These are phyloP conservation scores for Hygrocybe punicea DNA, from an alignment of 768 basidiomycete genomes.

Conservation along the genomic window DNA sequence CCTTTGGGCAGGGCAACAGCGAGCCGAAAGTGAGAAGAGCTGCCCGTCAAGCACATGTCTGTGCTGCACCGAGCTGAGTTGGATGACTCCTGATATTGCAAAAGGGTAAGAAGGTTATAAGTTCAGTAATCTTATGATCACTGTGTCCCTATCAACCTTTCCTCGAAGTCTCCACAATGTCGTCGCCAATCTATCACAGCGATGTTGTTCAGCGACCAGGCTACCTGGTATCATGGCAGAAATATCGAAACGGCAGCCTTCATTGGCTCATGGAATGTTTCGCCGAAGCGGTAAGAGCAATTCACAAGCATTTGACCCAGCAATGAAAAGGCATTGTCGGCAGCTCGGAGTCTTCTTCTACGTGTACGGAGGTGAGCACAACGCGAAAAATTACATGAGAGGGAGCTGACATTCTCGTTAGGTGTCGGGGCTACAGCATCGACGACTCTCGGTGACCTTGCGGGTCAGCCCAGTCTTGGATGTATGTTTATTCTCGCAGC, in stretches of 20 bases:
- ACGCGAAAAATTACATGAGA: neutral
- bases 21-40: no score
- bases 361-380: constrained; percentile 46
- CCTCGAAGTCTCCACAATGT: constrained; percentile 9
- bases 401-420: constrained; percentile 13
- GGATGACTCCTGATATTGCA: no score
- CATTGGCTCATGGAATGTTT: constrained; percentile 59
- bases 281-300: constrained; percentile 51
- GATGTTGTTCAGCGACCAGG: constrained; percentile 41
- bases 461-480: constrained; percentile 41
- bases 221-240: constrained; percentile 51
- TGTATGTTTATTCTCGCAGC: constrained; percentile 38
- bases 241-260: constrained; percentile 37
- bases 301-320: neutral
- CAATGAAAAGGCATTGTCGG: constrained; percentile 1
- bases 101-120: no score
- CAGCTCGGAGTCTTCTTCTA: constrained; percentile 64
- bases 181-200: constrained; percentile 37
- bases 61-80: no score
- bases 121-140: no score
- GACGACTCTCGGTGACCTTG: constrained; percentile 47
- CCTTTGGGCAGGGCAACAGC: no score
- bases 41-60: no score
- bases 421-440: constrained; percentile 56
- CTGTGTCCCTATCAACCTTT: no score